Percentiles rank a stretch among this genome's conserved stretches.
Conservation (phyloP, 805 yeast species). For the Starmerella bombicola region DNA sequence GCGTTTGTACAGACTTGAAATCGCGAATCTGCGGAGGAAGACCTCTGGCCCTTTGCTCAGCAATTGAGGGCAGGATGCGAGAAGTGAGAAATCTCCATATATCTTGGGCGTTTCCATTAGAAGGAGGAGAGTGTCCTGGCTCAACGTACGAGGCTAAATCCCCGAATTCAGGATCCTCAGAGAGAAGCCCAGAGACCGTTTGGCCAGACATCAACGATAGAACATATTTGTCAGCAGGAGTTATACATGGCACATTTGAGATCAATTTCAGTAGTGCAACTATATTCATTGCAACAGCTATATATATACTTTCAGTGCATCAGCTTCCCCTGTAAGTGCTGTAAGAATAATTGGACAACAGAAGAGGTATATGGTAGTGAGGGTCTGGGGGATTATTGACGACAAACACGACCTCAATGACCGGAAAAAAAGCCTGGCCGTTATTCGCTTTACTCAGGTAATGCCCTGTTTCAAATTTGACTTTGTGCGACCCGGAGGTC, state of each 20-base stretch:
- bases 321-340: constrained; percentile 82
- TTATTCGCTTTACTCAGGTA: constrained; percentile 36
- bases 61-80: constrained; percentile 1
- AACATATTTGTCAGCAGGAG: no score
- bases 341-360: constrained; percentile 75
- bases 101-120: not conserved
- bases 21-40: not conserved
- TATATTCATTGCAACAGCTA: no score
- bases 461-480: constrained; percentile 61
- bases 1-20: not conserved
- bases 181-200: not conserved
- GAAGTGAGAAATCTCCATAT: not conserved
- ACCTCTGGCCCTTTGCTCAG: not conserved
- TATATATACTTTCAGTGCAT: no score
- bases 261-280: no score
- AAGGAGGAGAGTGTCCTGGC: constrained; percentile 1
- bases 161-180: not conserved
- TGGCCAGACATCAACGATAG: not conserved
- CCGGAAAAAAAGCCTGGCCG: constrained; percentile 54
- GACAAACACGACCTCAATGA: constrained; percentile 65
- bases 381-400: constrained; percentile 54
- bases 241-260: no score
- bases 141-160: not conserved
- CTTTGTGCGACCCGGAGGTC: constrained; percentile 55
- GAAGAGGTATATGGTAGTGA: constrained; percentile 83